Base-by-base conservation (phyloP, 2,329 filamentous ascomycete genomes). In the Nigrograna mackinnonii region DNA sequence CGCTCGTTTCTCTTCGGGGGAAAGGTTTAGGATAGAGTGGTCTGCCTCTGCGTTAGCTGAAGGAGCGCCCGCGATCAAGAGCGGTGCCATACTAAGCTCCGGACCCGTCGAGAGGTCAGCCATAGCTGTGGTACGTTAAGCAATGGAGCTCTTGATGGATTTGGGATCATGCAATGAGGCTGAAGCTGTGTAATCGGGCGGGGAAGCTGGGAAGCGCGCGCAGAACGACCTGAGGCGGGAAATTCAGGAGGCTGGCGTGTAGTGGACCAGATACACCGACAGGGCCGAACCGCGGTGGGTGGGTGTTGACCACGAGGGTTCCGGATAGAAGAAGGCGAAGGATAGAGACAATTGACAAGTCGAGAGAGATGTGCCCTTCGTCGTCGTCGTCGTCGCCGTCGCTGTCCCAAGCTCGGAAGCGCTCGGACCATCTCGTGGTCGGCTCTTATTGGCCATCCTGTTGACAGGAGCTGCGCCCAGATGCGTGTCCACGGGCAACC, bases 1-100 rank as follows among this genome's bases (percentile, higher is more conserved):
- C 46, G 89, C 83, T 69, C 90, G 87, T 76, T 95, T 96, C 80
- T 99, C 94, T 56, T 97, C 91, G 36, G 88, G 75, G 21, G 85
- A 89, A 54, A 97, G 83, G 74, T 96, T 95, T 57, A 95, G 81
- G 70, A 86, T 87, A 51, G 85, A 83, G 54, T 43, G 60, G 41
- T 55, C 44, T 44, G 37, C 20, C 36, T 22, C 14, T 21, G 16
- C 13, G 37, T 32, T 42, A 40, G 37, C 21, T 28, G 32, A 28
- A 22, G 37, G 39, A 17, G 16, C 19, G 22, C 43, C 17, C 21
- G 37, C 13, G 44, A 30, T 36, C 39, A 30, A 20, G 5, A 37
- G 38, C 37, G 39, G 28, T 19, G 13, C 58, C 62, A 38, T 59
- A 68, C 66, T 68, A 48, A 66, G 49, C 48, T 69, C 64, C 41